A percentile compares a stretch with the other conserved stretches of the same genome.
Conservation (phyloP, 78 protist species). For the Dictyostelium purpureum region DNA sequence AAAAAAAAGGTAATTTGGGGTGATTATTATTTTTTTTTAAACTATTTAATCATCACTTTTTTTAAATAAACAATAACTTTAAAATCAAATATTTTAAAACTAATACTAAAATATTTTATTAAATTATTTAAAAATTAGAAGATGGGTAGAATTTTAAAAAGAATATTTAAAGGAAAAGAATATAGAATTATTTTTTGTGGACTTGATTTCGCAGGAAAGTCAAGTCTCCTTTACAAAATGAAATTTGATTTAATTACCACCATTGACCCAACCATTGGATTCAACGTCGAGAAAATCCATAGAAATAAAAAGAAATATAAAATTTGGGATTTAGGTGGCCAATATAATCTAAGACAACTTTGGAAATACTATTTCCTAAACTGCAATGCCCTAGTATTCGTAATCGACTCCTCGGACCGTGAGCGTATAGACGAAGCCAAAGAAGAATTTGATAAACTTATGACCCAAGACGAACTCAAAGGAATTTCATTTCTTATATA, state of each 20-base stretch:
- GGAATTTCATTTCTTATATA: conserved; percentile 60
- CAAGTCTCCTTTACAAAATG: conserved; percentile 82
- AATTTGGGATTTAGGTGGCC: conserved; percentile 96
- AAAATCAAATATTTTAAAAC: too few relatives aligned
- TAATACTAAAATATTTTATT: too few relatives aligned
- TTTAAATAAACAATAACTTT: too few relatives aligned
- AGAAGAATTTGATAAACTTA: conserved; percentile 68
- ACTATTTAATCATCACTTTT: too few relatives aligned
- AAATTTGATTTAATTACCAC: conserved; percentile 81
- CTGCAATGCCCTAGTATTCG: conserved; percentile 77
- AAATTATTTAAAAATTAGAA: too few relatives aligned
- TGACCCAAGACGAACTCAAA: not conserved
- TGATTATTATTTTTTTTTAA: too few relatives aligned
- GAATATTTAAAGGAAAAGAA: too few relatives aligned
- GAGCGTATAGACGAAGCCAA: conserved; percentile 81
- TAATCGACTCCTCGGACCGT: conserved; percentile 86
- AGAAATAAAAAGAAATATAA: conserved; percentile 92
- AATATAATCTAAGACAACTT: conserved; percentile 89
- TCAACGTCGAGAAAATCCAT: conserved; percentile 49
- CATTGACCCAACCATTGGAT: conserved; percentile 78
- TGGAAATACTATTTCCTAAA: conserved; percentile 90
- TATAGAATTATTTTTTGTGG: too few relatives aligned
- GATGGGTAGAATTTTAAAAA: too few relatives aligned
- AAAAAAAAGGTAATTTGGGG: too few relatives aligned
- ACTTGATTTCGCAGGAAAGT: conserved; percentile 19